These are phyloP conservation scores for Aureobasidium sp. DNA, from an alignment of 2,329 filamentous ascomycete species.

Conservation along the genomic window DNA sequence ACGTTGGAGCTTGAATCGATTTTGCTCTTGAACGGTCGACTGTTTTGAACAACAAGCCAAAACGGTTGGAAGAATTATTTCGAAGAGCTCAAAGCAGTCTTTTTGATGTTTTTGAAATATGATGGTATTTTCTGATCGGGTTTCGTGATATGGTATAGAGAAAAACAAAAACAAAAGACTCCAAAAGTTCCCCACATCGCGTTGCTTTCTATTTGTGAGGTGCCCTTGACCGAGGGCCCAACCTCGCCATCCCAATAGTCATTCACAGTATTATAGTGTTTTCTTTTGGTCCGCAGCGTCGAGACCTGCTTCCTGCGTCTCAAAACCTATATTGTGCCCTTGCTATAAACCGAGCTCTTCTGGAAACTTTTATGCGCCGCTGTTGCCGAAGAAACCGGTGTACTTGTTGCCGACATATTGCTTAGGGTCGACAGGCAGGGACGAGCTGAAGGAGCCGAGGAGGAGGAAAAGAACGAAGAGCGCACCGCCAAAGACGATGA, in stretches of 20 bases:
- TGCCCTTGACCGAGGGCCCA: not conserved
- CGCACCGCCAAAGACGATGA: slow-evolving; percentile 60
- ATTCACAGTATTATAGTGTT: slow-evolving; percentile 13
- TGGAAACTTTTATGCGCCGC: not conserved
- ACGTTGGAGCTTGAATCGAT: not conserved
- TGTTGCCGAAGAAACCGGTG: slow-evolving; percentile 8
- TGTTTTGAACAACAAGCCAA: not conserved
- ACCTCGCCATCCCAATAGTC: slow-evolving; percentile 4
- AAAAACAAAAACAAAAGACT: not conserved
- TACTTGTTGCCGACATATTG: slow-evolving; percentile 9
- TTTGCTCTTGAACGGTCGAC: not conserved
- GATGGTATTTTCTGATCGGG: not conserved
- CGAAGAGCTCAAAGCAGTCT: not conserved
- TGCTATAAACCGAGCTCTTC: not conserved
- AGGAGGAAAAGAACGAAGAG: slow-evolving; percentile 62
- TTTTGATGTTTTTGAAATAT: not conserved
- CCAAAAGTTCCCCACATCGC: not conserved
- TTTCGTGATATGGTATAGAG: slow-evolving; percentile 4
- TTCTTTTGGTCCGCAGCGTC: not conserved
- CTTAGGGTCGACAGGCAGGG: slow-evolving; percentile 23
- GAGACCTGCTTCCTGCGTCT: not conserved
- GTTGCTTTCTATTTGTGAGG: not conserved
- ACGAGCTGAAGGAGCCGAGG: slow-evolving; percentile 44
- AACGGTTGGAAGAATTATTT: not conserved
- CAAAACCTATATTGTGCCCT: not conserved